A percentile compares a stretch with the other conserved stretches of the same genome.
Conservation (phyloP, 306 rosid genomes). For the Alnus glutinosa region DNA sequence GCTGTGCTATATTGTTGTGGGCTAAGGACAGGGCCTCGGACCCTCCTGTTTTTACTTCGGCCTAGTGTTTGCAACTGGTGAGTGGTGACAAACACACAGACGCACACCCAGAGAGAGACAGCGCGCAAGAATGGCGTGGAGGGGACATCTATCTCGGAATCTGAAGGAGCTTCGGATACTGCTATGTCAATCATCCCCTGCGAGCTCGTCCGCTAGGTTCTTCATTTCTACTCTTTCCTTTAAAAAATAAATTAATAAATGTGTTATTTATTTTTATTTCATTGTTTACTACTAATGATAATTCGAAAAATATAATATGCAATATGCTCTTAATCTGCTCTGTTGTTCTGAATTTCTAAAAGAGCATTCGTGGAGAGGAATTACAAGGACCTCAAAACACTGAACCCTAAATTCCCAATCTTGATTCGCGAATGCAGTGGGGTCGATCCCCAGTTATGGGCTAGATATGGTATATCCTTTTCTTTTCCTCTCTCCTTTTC, state of each 20-base stretch:
- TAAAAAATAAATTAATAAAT: not conserved
- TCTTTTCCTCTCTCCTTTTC: conserved; percentile 4
- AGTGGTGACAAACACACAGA: not conserved
- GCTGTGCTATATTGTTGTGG: too few relatives aligned
- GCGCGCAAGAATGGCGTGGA: conserved; percentile 76
- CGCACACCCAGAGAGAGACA: not conserved
- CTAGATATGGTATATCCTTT: conserved; percentile 77
- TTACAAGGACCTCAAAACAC: conserved; percentile 77
- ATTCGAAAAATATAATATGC: conserved; percentile 3
- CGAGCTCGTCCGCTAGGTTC: conserved; percentile 84
- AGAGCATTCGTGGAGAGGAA: conserved; percentile 86
- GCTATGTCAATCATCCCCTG: conserved; percentile 89
- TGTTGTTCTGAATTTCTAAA: conserved; percentile 18
- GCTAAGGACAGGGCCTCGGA: too few relatives aligned
- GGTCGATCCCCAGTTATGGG: conserved; percentile 88
- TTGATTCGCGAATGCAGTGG: conserved; percentile 93
- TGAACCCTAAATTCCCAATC: conserved; percentile 87
- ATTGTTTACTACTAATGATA: not conserved
- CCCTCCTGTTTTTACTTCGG: too few relatives aligned
- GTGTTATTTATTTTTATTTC: not conserved
- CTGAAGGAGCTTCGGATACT: conserved; percentile 87
- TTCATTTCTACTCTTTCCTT: conserved; percentile 14
- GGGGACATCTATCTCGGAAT: conserved; percentile 68
- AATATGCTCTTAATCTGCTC: not conserved
- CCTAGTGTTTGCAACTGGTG: not conserved